Base-by-base conservation (phyloP, 2,329 filamentous ascomycete genomes). In the Huntiella abstrusa region DNA sequence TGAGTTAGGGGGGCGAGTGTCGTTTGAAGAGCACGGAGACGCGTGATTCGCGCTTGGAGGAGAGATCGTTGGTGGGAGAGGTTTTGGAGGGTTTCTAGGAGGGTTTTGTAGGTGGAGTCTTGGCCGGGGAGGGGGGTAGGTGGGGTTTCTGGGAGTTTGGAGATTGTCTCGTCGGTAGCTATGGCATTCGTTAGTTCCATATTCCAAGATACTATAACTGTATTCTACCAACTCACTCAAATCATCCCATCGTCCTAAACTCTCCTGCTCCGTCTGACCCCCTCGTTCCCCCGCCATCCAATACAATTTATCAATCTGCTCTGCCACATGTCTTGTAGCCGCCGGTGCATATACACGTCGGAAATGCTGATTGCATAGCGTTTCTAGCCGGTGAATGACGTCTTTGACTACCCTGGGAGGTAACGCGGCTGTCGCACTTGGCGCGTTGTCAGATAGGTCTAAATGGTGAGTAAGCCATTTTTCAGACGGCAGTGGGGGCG, bases 271-370 rank as follows among this genome's bases (percentile, higher is more conserved):
- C 0, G 58, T 60, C 7, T 54, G 55, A 43, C 60, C 59, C 39
- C 57, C 61, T 34, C 64, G 63, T 35, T 68, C 64, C 4, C 60
- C 62, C 11, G 62, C 61, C 4, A 60, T 59, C 58, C 69, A 69
- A 58, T 83, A 84, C 39, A 81, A 61, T 41, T 62, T 60, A 59
- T 82, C 77, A 37, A 85, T 75, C 62, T 85, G 80, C 62, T 83
- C 78, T 2, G 80, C 78, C 13, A 84, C 70, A 54, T 82, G 77
- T 33, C 79, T 70, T 44, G 70, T 74, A n/a, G 79, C 77, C 53
- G 80, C 76, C 0, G 77, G 70, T 12, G 75, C 70, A 57, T 83
- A 83, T 4, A 75, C 75, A 47, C 75, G 69, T 33, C 71, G 72
- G 28, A 69, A 69, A 57, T 85, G 80, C 53, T 79, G 75, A 52